phyloP scores from a whole-genome alignment of 257 asterid genomes.

The Solanum lycopersicoides region DNA sequence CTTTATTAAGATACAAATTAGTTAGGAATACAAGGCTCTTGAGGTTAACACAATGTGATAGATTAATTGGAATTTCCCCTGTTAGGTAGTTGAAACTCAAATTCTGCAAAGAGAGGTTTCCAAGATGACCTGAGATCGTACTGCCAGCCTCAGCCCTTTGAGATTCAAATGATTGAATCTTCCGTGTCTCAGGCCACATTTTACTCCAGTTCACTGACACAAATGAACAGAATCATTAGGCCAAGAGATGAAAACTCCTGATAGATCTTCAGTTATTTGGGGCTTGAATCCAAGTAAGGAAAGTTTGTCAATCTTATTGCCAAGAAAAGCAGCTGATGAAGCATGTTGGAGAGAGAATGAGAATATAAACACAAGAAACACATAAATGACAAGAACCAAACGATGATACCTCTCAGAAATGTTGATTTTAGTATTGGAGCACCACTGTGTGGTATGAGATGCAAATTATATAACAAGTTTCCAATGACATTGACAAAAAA shows the following conservation, averaged over 20 bases:
- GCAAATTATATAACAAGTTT: not conserved
- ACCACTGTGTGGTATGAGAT: not conserved
- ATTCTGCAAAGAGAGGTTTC: slow-evolving; percentile 29
- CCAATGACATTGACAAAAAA: not conserved
- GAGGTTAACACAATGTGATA: slow-evolving; percentile 20
- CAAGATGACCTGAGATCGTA: slow-evolving; percentile 16
- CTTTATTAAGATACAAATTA: slow-evolving; percentile 6
- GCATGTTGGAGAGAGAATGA: slow-evolving; percentile 10
- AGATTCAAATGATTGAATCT: slow-evolving; percentile 3
- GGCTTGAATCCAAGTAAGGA: slow-evolving; percentile 38
- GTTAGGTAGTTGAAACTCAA: slow-evolving; percentile 23
- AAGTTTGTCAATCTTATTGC: slow-evolving; percentile 17
- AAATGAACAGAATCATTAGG: slow-evolving; percentile 14
- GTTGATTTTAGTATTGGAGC: not conserved
- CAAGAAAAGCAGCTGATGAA: not conserved
- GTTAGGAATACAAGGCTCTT: slow-evolving; percentile 7
- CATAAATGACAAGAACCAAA: not conserved
- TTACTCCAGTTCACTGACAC: slow-evolving; percentile 29
- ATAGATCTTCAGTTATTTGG: slow-evolving; percentile 27
- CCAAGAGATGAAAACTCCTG: slow-evolving; percentile 21
- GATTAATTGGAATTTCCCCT: slow-evolving; percentile 25
- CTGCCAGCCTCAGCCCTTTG: no score
- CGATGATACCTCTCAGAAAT: not conserved
- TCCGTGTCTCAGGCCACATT: slow-evolving; percentile 5
- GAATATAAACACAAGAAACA: not conserved